phyloP scores from a whole-genome alignment of 2,329 filamentous ascomycete species.

The Ceratocystis ficicola region DNA sequence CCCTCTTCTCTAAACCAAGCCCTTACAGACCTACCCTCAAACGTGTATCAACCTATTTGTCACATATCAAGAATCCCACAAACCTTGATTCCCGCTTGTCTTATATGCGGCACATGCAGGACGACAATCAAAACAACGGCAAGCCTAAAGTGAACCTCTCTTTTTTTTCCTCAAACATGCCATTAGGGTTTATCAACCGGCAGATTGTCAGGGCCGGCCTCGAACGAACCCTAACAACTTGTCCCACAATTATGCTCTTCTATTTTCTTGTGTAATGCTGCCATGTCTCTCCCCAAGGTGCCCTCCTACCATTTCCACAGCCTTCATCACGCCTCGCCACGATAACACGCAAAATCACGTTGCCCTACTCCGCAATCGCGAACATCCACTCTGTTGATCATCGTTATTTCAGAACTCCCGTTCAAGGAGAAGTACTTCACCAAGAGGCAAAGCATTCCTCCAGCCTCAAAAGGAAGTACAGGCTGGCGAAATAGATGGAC shows the following conservation, averaged over 20 bases:
- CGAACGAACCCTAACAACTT: neutral
- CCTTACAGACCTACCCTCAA: neutral
- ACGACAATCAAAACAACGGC: neutral
- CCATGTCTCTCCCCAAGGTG: neutral
- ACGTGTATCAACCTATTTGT: neutral
- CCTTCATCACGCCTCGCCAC: neutral
- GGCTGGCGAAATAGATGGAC: neutral
- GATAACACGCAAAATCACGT: neutral
- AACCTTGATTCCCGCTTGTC: neutral
- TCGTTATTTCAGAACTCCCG: neutral
- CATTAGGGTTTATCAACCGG: too few relatives aligned
- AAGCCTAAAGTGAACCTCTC: neutral
- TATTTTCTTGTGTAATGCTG: neutral
- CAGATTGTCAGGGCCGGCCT: neutral
- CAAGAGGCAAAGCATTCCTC: too few relatives aligned
- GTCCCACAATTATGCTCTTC: neutral
- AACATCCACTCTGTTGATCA: neutral
- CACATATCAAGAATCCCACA: neutral
- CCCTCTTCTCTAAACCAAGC: neutral
- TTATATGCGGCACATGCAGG: neutral
- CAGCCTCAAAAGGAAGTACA: neutral
- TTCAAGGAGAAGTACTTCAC: neutral
- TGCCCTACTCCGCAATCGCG: neutral
- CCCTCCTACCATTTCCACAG: neutral
- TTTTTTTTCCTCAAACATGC: too few relatives aligned